phyloP scores from a whole-genome alignment of 2,329 filamentous ascomycete species.

The Stylonectria norvegica region DNA sequence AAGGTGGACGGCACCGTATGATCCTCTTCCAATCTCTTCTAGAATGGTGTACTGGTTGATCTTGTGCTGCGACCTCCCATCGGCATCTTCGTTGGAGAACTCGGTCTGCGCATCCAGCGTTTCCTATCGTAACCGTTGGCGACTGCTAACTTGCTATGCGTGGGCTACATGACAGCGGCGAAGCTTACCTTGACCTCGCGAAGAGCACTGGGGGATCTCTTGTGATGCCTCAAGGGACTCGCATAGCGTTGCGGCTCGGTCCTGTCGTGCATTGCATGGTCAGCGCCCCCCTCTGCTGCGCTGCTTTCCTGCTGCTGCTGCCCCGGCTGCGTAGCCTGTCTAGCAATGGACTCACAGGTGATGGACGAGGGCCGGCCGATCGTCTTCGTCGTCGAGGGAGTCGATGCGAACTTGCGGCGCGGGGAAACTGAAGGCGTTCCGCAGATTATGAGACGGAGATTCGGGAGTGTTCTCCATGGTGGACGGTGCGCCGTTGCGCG shows the following conservation, averaged over 20 bases:
- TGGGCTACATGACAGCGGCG: conserved; percentile 5
- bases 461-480: conserved; percentile 22
- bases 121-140: conserved; percentile 65
- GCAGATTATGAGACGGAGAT: conserved; percentile 13
- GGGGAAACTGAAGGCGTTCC: conserved; percentile 22
- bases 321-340: too few species aligned
- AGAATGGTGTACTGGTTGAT: conserved; percentile 96
- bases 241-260: conserved; percentile 46
- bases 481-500: too few species aligned
- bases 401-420: conserved; percentile 32
- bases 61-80: conserved; percentile 75
- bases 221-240: conserved; percentile 57
- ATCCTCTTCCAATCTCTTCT: conserved; percentile 94
- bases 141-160: conserved; percentile 5
- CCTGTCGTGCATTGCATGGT: conserved; percentile 26
- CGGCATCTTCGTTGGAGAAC: conserved; percentile 79
- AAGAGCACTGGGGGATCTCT: conserved; percentile 54
- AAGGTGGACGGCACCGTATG: conserved; percentile 89
- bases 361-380: conserved; percentile 34
- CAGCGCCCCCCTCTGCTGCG: neutral
- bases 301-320: neutral
- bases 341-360: conserved; percentile 39
- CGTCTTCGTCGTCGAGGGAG: conserved; percentile 23
- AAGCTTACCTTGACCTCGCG: conserved; percentile 52
- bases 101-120: conserved; percentile 86